These are phyloP conservation scores for Penicillium oxalicum DNA, from an alignment of 2,329 filamentous ascomycete species.

Conservation along the genomic window DNA sequence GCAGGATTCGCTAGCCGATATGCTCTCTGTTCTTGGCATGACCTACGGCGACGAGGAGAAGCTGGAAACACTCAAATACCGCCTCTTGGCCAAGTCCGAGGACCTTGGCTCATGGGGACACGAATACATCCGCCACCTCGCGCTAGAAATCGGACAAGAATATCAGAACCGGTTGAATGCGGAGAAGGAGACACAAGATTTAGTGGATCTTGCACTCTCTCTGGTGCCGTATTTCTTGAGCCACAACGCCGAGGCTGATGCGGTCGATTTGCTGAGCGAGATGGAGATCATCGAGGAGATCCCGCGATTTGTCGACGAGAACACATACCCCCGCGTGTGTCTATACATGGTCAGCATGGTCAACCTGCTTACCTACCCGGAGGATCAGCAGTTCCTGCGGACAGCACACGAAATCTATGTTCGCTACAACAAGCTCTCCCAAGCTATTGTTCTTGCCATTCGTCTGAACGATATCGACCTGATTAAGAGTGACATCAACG, in stretches of 20 bases:
- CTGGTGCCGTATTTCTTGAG: constrained; percentile 92
- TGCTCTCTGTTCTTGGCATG: constrained; percentile 96
- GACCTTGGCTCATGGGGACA: constrained; percentile 98
- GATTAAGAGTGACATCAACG: constrained; percentile 74
- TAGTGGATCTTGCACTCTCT: constrained; percentile 74
- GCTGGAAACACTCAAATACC: constrained; percentile 93
- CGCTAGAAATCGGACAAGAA: constrained; percentile 91
- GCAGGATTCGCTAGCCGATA: constrained; percentile 75
- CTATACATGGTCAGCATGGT: constrained; percentile 99
- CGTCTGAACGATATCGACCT: constrained; percentile 80
- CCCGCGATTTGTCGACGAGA: constrained; percentile 80
- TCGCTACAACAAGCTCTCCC: constrained; percentile 83
- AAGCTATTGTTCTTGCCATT: constrained; percentile 91
- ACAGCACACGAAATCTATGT: constrained; percentile 93
- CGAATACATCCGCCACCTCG: constrained; percentile 93
- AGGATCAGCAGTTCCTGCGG: constrained; percentile 90
- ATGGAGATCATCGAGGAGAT: constrained; percentile 94
- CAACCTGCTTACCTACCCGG: constrained; percentile 91
- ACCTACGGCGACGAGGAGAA: constrained; percentile 95
- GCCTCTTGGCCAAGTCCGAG: constrained; percentile 78
- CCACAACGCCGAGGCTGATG: constrained; percentile 96
- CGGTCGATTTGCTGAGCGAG: constrained; percentile 94
- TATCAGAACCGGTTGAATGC: constrained; percentile 81
- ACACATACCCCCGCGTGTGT: constrained; percentile 89
- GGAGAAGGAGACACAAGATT: constrained; percentile 75